Conservation (phyloP, 192 early-diverging fungal genomes). For the Umbelopsis vinacea region DNA sequence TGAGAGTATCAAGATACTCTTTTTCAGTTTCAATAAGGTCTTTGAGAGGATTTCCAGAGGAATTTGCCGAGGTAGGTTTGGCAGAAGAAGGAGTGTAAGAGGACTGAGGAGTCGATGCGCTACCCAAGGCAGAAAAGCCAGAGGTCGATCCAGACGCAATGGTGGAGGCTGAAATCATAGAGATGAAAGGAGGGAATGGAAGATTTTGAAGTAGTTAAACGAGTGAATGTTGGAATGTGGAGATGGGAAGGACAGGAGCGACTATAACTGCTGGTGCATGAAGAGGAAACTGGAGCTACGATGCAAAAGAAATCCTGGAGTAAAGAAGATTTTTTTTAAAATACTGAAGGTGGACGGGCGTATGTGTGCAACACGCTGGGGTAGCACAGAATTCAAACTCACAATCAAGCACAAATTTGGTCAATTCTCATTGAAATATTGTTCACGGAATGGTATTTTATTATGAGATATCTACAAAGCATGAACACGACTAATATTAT, state of each 20-base stretch:
- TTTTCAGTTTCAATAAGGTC: conserved; percentile 62
- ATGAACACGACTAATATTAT: background rate
- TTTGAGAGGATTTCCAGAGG: conserved; percentile 45
- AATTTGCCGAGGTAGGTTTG: conserved; percentile 14
- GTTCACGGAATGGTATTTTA: background rate
- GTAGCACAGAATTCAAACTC: conserved; percentile 10
- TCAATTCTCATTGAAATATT: background rate
- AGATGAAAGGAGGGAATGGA: conserved; percentile 5
- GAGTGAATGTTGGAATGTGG: background rate
- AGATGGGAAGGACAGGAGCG: background rate
- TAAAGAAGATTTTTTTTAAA: background rate
- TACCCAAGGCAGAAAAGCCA: background rate
- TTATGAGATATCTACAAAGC: background rate
- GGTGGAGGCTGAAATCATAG: conserved; percentile 36
- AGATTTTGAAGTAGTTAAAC: background rate
- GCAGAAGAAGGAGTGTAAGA: conserved; percentile 32
- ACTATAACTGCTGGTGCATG: conserved; percentile 5
- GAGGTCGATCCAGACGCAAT: conserved; percentile 26
- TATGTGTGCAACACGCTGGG: conserved; percentile 2
- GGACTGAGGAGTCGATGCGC: conserved; percentile 16
- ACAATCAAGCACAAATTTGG: conserved; percentile 19
- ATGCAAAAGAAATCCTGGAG: background rate
- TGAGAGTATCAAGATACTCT: conserved; percentile 53
- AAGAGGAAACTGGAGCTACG: background rate
- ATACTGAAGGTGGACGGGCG: background rate